Evolutionary conservation across 257 asterid species (phyloP).

Genomic region (Catharanthus roseus): DNA sequence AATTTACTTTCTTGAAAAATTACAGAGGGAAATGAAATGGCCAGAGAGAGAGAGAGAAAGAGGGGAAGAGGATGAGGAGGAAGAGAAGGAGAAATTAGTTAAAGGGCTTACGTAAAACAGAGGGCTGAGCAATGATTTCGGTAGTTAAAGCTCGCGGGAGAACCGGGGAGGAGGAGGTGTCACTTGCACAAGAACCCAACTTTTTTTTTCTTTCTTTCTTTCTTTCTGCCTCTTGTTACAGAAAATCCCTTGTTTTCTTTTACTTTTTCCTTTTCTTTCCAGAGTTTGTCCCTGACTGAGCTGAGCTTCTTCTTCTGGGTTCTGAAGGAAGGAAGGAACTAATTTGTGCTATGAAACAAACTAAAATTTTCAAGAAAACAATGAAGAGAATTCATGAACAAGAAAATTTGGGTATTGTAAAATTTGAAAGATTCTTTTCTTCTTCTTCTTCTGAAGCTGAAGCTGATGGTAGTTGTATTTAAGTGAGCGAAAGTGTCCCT

Average conservation of each 20-base stretch:
- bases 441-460: no score
- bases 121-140: conserved; percentile 48
- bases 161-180: conserved; percentile 25
- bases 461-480: no score
- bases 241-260: no score
- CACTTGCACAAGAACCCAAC: conserved; percentile 24
- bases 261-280: neutral
- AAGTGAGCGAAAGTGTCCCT: conserved; percentile 1
- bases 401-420: neutral
- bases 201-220: neutral
- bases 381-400: neutral
- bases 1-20: neutral
- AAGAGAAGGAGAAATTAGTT: conserved; percentile 3
- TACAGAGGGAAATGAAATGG: neutral
- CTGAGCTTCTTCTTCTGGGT: neutral
- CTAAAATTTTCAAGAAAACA: neutral
- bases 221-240: no score
- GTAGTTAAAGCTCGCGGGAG: conserved; percentile 67
- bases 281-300: neutral
- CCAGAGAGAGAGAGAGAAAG: conserved; percentile 5
- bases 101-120: conserved; percentile 10
- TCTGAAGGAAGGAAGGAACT: no score
- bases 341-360: neutral
- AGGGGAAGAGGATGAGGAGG: neutral
- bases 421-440: no score